A percentile compares a stretch with the other conserved stretches of the same genome.
Evolutionary conservation across 2,329 filamentous ascomycete species (phyloP).

Genomic region (Fusarium liriodendri): DNA sequence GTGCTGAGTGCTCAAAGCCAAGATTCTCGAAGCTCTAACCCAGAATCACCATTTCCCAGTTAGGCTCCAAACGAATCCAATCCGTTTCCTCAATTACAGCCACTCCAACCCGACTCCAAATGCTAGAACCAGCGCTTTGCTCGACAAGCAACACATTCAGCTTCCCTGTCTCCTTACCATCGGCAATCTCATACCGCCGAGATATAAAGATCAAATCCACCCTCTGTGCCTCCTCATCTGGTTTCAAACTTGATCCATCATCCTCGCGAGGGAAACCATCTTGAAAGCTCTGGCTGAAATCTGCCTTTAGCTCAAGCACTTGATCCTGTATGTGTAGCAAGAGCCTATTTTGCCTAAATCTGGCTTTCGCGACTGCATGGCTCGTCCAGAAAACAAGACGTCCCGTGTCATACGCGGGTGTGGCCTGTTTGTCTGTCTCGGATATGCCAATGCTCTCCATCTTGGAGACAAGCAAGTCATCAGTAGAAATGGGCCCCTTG

Average conservation of each 20-base stretch:
- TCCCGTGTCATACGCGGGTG: background rate
- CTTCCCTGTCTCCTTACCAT: background rate
- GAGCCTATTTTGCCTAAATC: background rate
- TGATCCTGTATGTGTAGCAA: background rate
- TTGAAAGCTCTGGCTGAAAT: background rate
- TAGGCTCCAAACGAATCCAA: background rate
- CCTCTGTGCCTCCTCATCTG: too few species aligned
- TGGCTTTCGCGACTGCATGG: background rate
- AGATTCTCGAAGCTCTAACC: background rate
- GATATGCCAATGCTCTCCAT: background rate
- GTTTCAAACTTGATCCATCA: background rate
- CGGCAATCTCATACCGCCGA: background rate
- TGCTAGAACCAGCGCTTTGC: background rate
- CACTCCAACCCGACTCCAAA: slow-evolving; percentile 11
- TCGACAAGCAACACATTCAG: slow-evolving; percentile 9
- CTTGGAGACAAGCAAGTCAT: background rate
- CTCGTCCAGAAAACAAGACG: slow-evolving; percentile 12
- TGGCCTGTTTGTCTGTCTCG: too few species aligned
- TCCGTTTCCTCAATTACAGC: background rate
- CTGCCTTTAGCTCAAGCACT: background rate
- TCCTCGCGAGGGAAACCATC: too few species aligned
- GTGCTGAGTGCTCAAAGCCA: background rate
- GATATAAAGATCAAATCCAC: slow-evolving; percentile 1
- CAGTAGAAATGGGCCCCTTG: background rate
- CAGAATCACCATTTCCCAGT: slow-evolving; percentile 11